A percentile compares a stretch with the other conserved stretches of the same genome.
phyloP scores from a whole-genome alignment of 139 green algal species.

The Micromonas commoda region DNA sequence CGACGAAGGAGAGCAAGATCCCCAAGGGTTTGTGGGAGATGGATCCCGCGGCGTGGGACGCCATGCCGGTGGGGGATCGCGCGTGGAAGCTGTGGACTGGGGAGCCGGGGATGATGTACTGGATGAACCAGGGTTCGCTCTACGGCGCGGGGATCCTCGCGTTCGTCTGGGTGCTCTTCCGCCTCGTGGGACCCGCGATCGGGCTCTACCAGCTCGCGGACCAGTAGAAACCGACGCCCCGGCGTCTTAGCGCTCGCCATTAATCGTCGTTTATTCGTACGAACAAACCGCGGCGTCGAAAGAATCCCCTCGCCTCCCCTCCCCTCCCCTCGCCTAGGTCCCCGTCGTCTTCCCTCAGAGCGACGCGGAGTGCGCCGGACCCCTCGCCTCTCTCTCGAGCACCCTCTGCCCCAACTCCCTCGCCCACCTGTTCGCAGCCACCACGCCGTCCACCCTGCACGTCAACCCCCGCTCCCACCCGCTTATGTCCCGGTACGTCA shows the following conservation, averaged over 20 bases:
- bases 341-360: not conserved
- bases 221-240: too few relatives aligned
- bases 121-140: slow-evolving; percentile 21
- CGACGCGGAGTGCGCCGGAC: too few relatives aligned
- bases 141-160: slow-evolving; percentile 8
- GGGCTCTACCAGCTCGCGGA: slow-evolving; percentile 11
- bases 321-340: not conserved
- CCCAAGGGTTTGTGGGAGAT: slow-evolving; percentile 1
- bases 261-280: too few relatives aligned
- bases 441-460: not conserved
- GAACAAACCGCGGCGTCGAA: too few relatives aligned
- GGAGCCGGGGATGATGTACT: slow-evolving; percentile 14
- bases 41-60: slow-evolving; percentile 7
- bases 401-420: not conserved
- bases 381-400: not conserved
- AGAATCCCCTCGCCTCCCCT: not conserved
- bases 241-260: too few relatives aligned
- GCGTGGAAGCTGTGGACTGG: slow-evolving; percentile 3
- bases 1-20: not conserved
- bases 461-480: too few relatives aligned
- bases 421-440: not conserved
- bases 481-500: too few relatives aligned
- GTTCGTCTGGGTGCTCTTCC: slow-evolving; percentile 16
- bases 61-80: not conserved
- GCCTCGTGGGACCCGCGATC: slow-evolving; percentile 7